Evolutionary conservation across 2,329 filamentous ascomycete genomes (phyloP), one percentile per base, ranked within the genome.

Genomic region (Dactylellina sp.): DNA sequence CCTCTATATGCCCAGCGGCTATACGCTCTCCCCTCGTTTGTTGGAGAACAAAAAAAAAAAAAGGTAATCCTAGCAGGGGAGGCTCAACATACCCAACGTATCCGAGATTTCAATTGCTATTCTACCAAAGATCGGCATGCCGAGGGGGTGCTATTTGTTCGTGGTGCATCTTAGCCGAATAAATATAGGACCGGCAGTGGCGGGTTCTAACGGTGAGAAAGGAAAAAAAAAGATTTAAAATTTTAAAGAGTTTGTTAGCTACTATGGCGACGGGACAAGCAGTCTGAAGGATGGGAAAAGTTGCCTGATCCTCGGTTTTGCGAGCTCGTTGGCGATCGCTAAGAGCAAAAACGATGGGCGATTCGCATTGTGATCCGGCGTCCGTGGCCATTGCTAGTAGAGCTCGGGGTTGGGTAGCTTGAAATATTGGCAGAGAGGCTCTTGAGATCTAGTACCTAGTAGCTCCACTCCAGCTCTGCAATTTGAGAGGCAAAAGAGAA

Each of bases 71-170:
- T n/a, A 40, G 37, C 37, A 55, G 50, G 24, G 50, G 18, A 55
- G 50, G 37, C 37, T 28, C 28, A 11, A 37, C 32, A 28, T 47
- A 20, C 18, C 39, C 25, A 56, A 42, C 52, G 16, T 46, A 68
- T 68, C 63, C 63, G 63, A 68, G 37, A 68, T 68, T 68, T 52
- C 53, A 60, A 68, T 68, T 68, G 44, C 24, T 25, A 68, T 68
- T 60, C 46, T 60, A 53, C 63, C 46, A 68, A 11, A 68, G 63
- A 68, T 68, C 63, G 53, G 53, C 63, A 68, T 60, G 63, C 63
- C 46, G 53, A 55, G 37, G 42, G 18, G 39, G 53, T 42, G 16
- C 6, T 42, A n/a, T 56, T 20, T 53, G 14, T 42, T 14, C 24
- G 35, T 59, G 62, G 44, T 7, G 16, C 44, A 5, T 46, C 42